These are phyloP conservation scores for Camellia sinensis DNA, from an alignment of 148 eudicot genomes.

Conservation along the genomic window DNA sequence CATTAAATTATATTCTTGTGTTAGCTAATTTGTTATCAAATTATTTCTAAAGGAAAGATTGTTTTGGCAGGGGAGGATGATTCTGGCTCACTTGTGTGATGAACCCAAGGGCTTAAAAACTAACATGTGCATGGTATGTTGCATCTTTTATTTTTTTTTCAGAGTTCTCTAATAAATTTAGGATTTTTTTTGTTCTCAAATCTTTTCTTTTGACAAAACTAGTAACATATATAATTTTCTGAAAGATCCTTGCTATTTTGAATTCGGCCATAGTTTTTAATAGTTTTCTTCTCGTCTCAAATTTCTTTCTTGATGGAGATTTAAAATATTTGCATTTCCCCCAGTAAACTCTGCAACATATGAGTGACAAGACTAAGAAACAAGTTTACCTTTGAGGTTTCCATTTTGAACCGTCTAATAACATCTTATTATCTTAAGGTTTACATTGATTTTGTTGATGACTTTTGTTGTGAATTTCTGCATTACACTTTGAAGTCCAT, in stretches of 20 bases:
- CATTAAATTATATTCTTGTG: not conserved
- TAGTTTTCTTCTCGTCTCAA: not conserved
- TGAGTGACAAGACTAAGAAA: not conserved
- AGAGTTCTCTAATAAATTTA: not conserved
- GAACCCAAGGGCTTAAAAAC: slow-evolving; percentile 99
- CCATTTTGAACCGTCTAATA: not conserved
- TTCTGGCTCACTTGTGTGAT: slow-evolving; percentile 89
- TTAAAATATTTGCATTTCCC: not conserved
- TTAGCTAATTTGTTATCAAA: not conserved
- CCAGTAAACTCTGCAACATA: not conserved
- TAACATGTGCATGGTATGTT: slow-evolving; percentile 86
- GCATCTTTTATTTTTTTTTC: not conserved
- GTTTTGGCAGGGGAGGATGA: slow-evolving; percentile 84
- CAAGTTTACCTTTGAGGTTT: not conserved
- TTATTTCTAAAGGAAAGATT: slow-evolving; percentile 1
- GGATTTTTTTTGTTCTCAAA: not conserved
- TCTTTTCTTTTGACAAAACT: not conserved
- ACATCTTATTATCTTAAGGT: not conserved
- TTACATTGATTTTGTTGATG: not conserved
- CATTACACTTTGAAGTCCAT: not conserved
- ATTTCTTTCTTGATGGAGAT: not conserved
- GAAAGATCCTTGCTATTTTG: not conserved
- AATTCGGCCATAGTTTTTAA: not conserved
- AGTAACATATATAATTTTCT: not conserved
- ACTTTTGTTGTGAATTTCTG: not conserved